Evolutionary conservation across 371 early-diverging fungal genomes (phyloP).

Genomic region (Capillidium rhysosporum): DNA sequence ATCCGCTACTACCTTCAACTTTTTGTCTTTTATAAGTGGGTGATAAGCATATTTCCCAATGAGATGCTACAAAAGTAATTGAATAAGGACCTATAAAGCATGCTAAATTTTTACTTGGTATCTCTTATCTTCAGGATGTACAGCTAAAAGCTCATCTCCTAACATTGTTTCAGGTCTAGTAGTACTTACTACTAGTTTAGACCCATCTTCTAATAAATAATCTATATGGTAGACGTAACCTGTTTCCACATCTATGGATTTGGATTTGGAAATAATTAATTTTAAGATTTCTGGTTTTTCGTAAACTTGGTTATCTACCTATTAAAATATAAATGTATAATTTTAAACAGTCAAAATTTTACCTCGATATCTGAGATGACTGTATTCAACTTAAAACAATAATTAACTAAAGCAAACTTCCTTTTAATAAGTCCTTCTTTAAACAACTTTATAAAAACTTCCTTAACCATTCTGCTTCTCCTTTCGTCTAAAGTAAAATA

Average conservation of each 20-base stretch:
- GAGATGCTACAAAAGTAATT: constrained; percentile 21
- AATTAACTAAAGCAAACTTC: constrained; percentile 80
- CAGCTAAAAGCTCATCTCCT: constrained; percentile 94
- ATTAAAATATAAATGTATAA: neutral
- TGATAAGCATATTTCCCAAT: constrained; percentile 72
- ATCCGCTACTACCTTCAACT: constrained; percentile 77
- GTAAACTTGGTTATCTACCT: constrained; percentile 49
- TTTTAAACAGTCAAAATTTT: neutral
- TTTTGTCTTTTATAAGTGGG: constrained; percentile 53
- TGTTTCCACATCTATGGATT: constrained; percentile 59
- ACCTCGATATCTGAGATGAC: constrained; percentile 91
- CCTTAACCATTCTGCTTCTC: constrained; percentile 54
- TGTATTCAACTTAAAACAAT: constrained; percentile 84
- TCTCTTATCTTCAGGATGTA: constrained; percentile 76
- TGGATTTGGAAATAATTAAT: constrained; percentile 53
- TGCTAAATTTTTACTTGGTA: constrained; percentile 30
- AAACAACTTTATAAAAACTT: constrained; percentile 73
- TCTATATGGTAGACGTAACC: constrained; percentile 33
- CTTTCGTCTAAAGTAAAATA: constrained; percentile 82
- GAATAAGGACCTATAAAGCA: neutral
- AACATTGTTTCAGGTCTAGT: constrained; percentile 99
- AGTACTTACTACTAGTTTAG: constrained; percentile 75
- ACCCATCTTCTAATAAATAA: constrained; percentile 1
- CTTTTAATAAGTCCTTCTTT: constrained; percentile 83
- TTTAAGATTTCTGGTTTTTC: constrained; percentile 29